Evolutionary conservation across 1,284 basidiomycete species (phyloP), one percentile per base, ranked within the genome.

Genomic region (Cutaneotrichosporon cutaneum): DNA sequence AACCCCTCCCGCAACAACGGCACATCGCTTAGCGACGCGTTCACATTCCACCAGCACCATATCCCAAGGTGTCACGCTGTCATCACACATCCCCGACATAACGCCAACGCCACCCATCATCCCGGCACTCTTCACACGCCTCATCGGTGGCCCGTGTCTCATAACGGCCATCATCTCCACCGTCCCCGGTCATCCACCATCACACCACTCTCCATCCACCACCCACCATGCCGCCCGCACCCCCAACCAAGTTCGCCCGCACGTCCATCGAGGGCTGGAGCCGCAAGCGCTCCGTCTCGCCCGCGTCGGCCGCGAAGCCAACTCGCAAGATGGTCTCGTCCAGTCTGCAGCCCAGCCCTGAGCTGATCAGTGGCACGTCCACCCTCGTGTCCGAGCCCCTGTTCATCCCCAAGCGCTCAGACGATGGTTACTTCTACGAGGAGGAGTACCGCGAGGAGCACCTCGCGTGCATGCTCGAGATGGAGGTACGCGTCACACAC

Each of bases 361-460:
- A 53, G 30, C 27, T 45, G 14, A 35, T 39, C 33, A 47, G 32
- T 36, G 32, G 56, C 33, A 24, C 54, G 54, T 39, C 44, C 51
- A 30, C 36, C 36, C 30, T 51, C 13, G 16, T 48, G 22, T 26
- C 27, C 18, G 27, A 42, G 36, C 47, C 54, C 16, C 39, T 22
- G 33, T 60, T 60, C 50, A 27, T 54, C 4, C 61, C 66, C 27
- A 63, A 57, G 44, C 68, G 61, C 59, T 66, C 61, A 13, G 79
- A 82, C 60, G 79, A 82, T 62, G 72, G 76, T 52, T 72, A 74
- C 54, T 76, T 82, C 57, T 81, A 82, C 66, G 96, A 99, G 81
- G 90, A 93, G 72, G 96, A 99, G 79, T 99, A 99, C 77, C 86
- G 88, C 55, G 90, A 94, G 44, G 96, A 99, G 75, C 93, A 96